Evolutionary conservation across 2,329 filamentous ascomycete genomes (phyloP), one percentile per base, ranked within the genome.

Genomic region (Pezicula carpinea): DNA sequence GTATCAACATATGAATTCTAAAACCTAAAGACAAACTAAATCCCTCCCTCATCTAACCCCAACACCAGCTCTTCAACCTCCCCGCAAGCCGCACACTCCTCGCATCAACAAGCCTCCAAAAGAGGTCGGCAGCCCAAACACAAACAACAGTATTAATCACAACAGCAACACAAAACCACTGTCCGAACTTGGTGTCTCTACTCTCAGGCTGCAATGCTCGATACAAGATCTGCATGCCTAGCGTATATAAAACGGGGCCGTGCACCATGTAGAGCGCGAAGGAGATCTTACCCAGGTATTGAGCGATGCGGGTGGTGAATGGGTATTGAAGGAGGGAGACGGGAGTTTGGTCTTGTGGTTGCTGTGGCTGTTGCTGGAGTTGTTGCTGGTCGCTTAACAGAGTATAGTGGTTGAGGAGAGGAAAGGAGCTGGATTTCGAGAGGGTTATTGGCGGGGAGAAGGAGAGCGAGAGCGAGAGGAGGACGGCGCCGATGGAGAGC

Each of bases 191-290:
- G 17, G 8, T 34, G 33, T 32, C 23, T 33, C 33, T 19, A 33
- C 19, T 13, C 26, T 29, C 17, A 21, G 38, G 19, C 19, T 21
- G 19, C 11, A 29, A n/a, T 8, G 38, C 38, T 22, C 22, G 21
- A 14, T 40, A 40, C 11, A 40, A 19, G 11, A 40, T n/a, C 19
- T 26, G 34, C 43, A 39, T 64, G 6, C 41, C 41, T 35, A 67
- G 14, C 14, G 39, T 46, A 29, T 64, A 67, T n/a, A 76, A 56
- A 6, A 75, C 64, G 4, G 68, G 70, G 0, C 76, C 76, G 53
- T 80, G 76, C 13, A 76, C 68, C 14, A 80, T 66, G 55, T 80
- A 79, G 6, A 80, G 65, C 4, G 75, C 72, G 50, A 74, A 80
- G 48, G 73, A 76, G 53, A 79, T 71, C 23, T 71, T 68, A 7